These are phyloP conservation scores for Exserohilum turcica DNA, from an alignment of 2,329 filamentous ascomycete genomes.

Conservation along the genomic window DNA sequence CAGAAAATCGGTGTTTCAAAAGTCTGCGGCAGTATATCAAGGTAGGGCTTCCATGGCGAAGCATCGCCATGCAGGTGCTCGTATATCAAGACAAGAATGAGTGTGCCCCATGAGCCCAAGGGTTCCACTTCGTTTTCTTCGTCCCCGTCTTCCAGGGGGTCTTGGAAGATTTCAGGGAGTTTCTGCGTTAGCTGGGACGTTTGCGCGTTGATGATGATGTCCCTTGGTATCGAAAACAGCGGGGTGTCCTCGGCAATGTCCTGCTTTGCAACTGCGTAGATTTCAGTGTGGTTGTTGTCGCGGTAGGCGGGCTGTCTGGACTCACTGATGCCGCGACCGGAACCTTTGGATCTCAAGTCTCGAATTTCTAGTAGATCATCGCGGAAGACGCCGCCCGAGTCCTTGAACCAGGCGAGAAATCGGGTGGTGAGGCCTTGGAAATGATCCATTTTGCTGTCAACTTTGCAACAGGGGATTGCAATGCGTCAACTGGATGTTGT, in stretches of 20 bases:
- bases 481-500: not conserved
- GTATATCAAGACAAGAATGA: conserved; percentile 30
- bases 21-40: conserved; percentile 23
- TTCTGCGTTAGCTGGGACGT: conserved; percentile 24
- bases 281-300: not conserved
- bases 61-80: conserved; percentile 26
- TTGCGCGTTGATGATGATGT: conserved; percentile 27
- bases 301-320: not conserved
- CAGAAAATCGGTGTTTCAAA: conserved; percentile 35
- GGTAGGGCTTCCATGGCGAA: conserved; percentile 31
- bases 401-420: conserved; percentile 30
- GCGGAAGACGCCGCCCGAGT: conserved; percentile 24
- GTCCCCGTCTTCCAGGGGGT: conserved; percentile 11
- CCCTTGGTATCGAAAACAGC: conserved; percentile 28
- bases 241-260: conserved; percentile 25
- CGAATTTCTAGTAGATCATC: conserved; percentile 29
- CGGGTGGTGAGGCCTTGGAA: conserved; percentile 22
- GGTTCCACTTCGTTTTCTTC: conserved; percentile 20
- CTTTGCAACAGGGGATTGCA: not conserved
- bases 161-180: conserved; percentile 24
- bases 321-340: conserved; percentile 32
- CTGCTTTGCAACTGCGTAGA: conserved; percentile 16
- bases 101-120: conserved; percentile 27
- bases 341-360: conserved; percentile 25
- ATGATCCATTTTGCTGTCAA: conserved; percentile 14